Percentiles rank a stretch among this genome's conserved stretches.
Evolutionary conservation across 768 basidiomycete species (phyloP).

Genomic region (Lanmaoa rubissima): DNA sequence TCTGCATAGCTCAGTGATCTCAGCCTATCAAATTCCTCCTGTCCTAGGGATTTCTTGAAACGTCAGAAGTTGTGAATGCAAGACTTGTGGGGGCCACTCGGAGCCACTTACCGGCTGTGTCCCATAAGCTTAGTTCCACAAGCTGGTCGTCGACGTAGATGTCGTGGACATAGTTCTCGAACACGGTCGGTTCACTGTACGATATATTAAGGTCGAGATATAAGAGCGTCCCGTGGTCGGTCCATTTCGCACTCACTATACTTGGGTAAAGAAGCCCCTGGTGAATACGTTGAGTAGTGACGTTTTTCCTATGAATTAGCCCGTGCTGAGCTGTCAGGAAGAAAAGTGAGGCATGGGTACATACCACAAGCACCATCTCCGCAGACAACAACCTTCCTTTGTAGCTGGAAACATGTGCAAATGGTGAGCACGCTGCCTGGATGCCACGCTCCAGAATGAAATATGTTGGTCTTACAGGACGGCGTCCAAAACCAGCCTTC

Average conservation of each 20-base stretch:
- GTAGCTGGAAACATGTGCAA: constrained; percentile 35
- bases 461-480: constrained; percentile 26
- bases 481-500: constrained; percentile 51
- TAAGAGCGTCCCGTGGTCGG: neutral
- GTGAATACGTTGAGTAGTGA: constrained; percentile 87
- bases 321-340: constrained; percentile 12
- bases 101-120: constrained; percentile 76
- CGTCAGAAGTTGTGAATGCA: constrained; percentile 28
- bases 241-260: constrained; percentile 62
- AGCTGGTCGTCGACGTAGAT: constrained; percentile 81
- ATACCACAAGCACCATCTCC: constrained; percentile 94
- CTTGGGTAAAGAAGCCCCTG: constrained; percentile 90
- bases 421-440: constrained; percentile 13
- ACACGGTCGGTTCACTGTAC: constrained; percentile 85
- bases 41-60: constrained; percentile 53
- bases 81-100: neutral
- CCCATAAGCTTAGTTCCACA: constrained; percentile 94
- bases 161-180: constrained; percentile 96
- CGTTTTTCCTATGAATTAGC: constrained; percentile 59
- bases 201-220: neutral
- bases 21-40: constrained; percentile 93
- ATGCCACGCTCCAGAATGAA: constrained; percentile 2
- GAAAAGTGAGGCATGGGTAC: neutral
- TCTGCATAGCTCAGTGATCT: constrained; percentile 96
- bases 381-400: constrained; percentile 81